Evolutionary conservation across 768 basidiomycete species (phyloP).

Genomic region (Clitopilus passeckerianus): DNA sequence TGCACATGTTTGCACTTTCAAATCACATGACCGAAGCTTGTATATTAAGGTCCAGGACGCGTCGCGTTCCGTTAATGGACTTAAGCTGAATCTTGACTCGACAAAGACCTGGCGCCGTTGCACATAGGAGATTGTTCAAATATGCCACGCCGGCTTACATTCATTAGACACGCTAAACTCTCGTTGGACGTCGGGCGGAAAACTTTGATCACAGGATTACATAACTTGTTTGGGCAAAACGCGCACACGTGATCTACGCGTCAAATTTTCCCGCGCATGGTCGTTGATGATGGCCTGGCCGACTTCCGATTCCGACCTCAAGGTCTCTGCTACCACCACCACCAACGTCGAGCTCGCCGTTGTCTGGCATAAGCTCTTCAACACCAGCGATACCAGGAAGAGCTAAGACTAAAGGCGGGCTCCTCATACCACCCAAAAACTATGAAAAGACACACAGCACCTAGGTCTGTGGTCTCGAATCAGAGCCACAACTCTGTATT

Average conservation of each 20-base stretch:
- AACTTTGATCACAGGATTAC: background rate
- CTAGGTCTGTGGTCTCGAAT: background rate
- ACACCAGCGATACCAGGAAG: background rate
- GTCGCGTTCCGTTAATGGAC: no score
- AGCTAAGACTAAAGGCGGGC: background rate
- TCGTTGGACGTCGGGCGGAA: no score
- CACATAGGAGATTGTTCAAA: no score
- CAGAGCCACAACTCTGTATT: constrained; percentile 19
- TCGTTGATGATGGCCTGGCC: background rate
- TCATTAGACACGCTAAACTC: no score
- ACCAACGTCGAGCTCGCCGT: background rate
- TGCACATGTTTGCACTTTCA: no score
- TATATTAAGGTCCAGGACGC: no score
- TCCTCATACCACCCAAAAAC: background rate
- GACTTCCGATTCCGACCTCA: background rate
- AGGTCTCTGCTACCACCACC: background rate
- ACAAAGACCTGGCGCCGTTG: no score
- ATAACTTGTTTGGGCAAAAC: background rate
- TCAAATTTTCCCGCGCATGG: constrained; percentile 1
- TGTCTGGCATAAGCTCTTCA: background rate
- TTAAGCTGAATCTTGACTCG: no score
- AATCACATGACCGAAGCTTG: no score
- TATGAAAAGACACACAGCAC: constrained; percentile 32
- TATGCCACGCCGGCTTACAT: no score
- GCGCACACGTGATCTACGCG: background rate